These are phyloP conservation scores for Cercospora citrullina DNA, from an alignment of 2,329 filamentous ascomycete genomes.

Conservation along the genomic window DNA sequence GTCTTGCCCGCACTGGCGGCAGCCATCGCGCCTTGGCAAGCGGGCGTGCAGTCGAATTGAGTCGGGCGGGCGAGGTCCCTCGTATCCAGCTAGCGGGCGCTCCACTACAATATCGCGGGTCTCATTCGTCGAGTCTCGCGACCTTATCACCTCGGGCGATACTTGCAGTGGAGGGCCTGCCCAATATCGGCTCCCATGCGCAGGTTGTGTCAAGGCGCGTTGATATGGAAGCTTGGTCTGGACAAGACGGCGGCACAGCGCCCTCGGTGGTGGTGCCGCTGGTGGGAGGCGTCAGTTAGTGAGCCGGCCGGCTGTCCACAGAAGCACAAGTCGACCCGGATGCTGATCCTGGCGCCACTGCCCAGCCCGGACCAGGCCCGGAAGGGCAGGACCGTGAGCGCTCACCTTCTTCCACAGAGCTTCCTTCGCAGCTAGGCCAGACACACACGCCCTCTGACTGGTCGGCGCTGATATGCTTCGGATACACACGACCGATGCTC, in stretches of 20 bases:
- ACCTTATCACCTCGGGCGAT: slow-evolving; percentile 5
- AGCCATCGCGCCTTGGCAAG: background rate
- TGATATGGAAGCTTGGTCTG: slow-evolving; percentile 14
- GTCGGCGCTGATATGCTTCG: slow-evolving; percentile 2
- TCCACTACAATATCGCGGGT: background rate
- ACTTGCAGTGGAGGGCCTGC: background rate
- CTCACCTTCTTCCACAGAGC: slow-evolving; percentile 11
- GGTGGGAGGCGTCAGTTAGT: background rate
- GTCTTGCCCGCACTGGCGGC: background rate
- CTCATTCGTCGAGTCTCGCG: slow-evolving; percentile 3
- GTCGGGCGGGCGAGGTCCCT: slow-evolving; percentile 1
- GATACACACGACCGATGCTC: slow-evolving; percentile 12
- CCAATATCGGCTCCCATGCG: background rate
- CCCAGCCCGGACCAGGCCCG: slow-evolving; percentile 13
- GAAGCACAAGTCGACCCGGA: background rate
- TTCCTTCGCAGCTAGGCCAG: slow-evolving; percentile 13
- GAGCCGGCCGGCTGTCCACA: no score
- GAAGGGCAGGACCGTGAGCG: slow-evolving; percentile 15
- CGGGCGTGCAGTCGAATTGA: slow-evolving; percentile 5
- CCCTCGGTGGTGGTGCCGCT: slow-evolving; percentile 4
- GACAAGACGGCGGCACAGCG: slow-evolving; percentile 3
- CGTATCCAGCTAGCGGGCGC: background rate
- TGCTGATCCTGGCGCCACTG: slow-evolving; percentile 13
- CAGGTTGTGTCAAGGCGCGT: slow-evolving; percentile 3
- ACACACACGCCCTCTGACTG: background rate